Percentiles rank a stretch among this genome's conserved stretches.
Conservation (phyloP, 1,284 basidiomycete genomes). For the Trametes polyzona region DNA sequence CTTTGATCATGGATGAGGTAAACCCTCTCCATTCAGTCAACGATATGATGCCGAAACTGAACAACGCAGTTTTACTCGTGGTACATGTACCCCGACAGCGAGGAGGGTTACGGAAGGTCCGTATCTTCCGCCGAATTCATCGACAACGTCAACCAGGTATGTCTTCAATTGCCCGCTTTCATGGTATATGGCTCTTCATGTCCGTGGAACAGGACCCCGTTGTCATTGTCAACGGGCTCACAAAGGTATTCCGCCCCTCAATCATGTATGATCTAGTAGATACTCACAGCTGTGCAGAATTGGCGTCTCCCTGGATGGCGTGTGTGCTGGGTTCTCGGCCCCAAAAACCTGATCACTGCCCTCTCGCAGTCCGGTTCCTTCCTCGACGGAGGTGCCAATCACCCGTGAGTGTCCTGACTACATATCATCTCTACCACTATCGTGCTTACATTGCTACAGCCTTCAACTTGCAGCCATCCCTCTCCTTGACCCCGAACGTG, state of each 20-base stretch:
- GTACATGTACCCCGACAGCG: slow-evolving; percentile 87
- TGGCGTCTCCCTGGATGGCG: slow-evolving; percentile 94
- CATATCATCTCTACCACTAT: not conserved
- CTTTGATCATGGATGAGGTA: slow-evolving; percentile 88
- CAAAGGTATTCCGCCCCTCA: slow-evolving; percentile 64
- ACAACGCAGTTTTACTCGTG: slow-evolving; percentile 80
- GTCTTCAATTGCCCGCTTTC: slow-evolving; percentile 13
- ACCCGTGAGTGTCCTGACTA: slow-evolving; percentile 59
- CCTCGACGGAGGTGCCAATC: slow-evolving; percentile 88
- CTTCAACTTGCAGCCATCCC: slow-evolving; percentile 87
- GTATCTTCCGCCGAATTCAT: slow-evolving; percentile 85
- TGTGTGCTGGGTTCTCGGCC: slow-evolving; percentile 95
- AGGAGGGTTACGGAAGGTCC: slow-evolving; percentile 75
- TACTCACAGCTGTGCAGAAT: slow-evolving; percentile 50
- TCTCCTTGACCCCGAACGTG: slow-evolving; percentile 73
- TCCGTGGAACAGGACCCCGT: slow-evolving; percentile 63
- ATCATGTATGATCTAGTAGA: not conserved
- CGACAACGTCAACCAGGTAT: slow-evolving; percentile 80
- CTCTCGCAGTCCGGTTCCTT: slow-evolving; percentile 89
- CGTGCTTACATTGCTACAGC: slow-evolving; percentile 41
- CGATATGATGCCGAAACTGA: not conserved
- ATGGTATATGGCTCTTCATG: not conserved
- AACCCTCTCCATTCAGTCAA: slow-evolving; percentile 1
- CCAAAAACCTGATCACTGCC: slow-evolving; percentile 86
- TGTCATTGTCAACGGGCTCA: slow-evolving; percentile 90